A percentile compares a stretch with the other conserved stretches of the same genome.
Conservation (phyloP, 495 filamentous ascomycete genomes). For the Trichoderma asperelloides region DNA sequence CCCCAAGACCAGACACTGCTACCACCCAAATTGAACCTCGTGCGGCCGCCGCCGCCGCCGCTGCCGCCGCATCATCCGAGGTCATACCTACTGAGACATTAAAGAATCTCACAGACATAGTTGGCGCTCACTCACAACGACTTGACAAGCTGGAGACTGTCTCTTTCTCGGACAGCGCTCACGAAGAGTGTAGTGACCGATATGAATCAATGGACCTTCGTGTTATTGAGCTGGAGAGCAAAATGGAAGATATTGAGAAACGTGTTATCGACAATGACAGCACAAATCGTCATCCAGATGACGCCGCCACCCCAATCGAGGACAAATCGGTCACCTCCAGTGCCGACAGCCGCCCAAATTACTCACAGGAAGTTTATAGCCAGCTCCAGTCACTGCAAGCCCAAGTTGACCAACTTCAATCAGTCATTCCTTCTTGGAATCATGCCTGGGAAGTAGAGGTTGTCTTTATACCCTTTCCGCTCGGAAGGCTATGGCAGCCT, state of each 20-base stretch:
- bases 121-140: conserved; percentile 44
- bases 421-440: conserved; percentile 42
- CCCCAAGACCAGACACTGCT: neutral
- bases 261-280: conserved; percentile 35
- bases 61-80: neutral
- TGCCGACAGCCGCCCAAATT: conserved; percentile 22
- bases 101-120: conserved; percentile 28
- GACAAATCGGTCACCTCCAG: conserved; percentile 34
- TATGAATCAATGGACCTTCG: conserved; percentile 50
- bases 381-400: conserved; percentile 47
- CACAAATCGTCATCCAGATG: conserved; percentile 19
- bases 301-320: conserved; percentile 32
- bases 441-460: conserved; percentile 63
- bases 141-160: conserved; percentile 51
- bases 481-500: conserved; percentile 54
- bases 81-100: conserved; percentile 19
- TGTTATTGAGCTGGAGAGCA: conserved; percentile 52
- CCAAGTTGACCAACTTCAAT: conserved; percentile 47
- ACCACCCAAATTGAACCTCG: neutral
- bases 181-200: conserved; percentile 51
- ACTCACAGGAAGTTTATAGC: conserved; percentile 35
- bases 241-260: conserved; percentile 52
- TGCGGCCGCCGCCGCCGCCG: neutral
- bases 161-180: conserved; percentile 45
- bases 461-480: conserved; percentile 56